Percentiles rank a stretch among this genome's conserved stretches.
These are phyloP conservation scores for Penicillium maclennaniae DNA, from an alignment of 495 filamentous ascomycete genomes.

Conservation along the genomic window DNA sequence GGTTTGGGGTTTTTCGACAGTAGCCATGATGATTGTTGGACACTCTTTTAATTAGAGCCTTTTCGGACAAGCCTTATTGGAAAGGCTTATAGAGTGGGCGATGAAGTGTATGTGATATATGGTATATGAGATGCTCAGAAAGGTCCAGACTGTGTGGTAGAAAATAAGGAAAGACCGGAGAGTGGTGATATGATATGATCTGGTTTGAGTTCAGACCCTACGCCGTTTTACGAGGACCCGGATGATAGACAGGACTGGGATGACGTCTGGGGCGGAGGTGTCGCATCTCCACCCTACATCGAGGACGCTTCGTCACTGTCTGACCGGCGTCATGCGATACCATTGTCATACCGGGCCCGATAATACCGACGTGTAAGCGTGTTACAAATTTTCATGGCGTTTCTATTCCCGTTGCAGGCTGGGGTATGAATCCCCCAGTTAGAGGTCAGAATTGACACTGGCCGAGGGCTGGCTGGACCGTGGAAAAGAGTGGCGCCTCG, in stretches of 20 bases:
- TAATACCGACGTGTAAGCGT: too few species aligned
- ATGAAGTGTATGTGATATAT: neutral
- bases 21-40: conserved; percentile 32
- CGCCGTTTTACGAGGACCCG: neutral
- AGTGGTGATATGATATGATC: conserved; percentile 11
- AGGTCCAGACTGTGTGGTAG: too few species aligned
- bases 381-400: neutral
- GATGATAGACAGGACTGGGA: conserved; percentile 8
- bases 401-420: neutral
- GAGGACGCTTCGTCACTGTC: neutral
- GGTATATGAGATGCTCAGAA: too few species aligned
- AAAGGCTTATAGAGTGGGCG: neutral
- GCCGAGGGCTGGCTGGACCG: conserved; percentile 4
- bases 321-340: conserved; percentile 13
- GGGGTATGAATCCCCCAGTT: neutral
- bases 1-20: conserved; percentile 37
- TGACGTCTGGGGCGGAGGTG: conserved; percentile 29
- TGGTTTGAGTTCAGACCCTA: neutral
- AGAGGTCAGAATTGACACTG: neutral
- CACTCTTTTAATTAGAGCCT: neutral
- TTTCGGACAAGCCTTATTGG: too few species aligned
- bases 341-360: neutral
- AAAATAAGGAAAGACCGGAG: conserved; percentile 6
- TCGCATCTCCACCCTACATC: conserved; percentile 2
- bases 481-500: conserved; percentile 12